Conservation (phyloP, 2,329 filamentous ascomycete genomes). For the Grosmannia clavigera region DNA sequence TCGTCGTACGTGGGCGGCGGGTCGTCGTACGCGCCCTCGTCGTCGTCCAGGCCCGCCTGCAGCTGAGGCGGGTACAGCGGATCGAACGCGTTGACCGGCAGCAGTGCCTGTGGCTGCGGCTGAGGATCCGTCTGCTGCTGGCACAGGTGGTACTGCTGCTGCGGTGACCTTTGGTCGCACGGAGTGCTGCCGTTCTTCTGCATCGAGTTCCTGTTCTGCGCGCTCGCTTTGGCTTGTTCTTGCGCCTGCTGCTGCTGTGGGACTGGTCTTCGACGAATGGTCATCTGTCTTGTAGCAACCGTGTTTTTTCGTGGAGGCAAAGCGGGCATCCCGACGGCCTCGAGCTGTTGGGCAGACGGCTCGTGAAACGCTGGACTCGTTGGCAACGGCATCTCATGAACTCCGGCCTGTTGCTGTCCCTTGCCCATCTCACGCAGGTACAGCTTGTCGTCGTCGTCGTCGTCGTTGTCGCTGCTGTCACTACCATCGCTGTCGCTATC, state of each 20-base stretch:
- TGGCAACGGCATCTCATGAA: neutral
- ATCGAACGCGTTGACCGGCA: no score
- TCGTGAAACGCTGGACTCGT: neutral
- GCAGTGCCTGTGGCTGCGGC: constrained; percentile 17
- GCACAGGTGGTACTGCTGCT: neutral
- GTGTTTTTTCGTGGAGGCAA: neutral
- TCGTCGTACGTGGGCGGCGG: constrained; percentile 95
- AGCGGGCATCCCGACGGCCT: neutral
- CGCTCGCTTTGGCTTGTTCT: neutral
- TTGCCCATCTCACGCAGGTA: neutral
- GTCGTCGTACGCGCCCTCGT: constrained; percentile 44
- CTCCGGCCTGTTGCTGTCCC: neutral
- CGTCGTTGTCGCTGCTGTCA: neutral
- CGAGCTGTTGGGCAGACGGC: neutral
- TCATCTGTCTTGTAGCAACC: neutral
- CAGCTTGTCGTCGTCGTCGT: neutral
- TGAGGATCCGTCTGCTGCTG: constrained; percentile 20
- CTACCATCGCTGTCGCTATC: neutral
- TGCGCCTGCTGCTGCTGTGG: neutral
- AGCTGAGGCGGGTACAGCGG: constrained; percentile 25
- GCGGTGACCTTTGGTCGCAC: neutral
- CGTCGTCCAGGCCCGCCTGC: constrained; percentile 16
- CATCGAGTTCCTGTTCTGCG: neutral
- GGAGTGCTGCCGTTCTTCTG: neutral
- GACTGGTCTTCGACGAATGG: neutral